A percentile compares a stretch with the other conserved stretches of the same genome.
phyloP scores from a whole-genome alignment of 495 filamentous ascomycete species.

The Aspergillus carlsbadensis region DNA sequence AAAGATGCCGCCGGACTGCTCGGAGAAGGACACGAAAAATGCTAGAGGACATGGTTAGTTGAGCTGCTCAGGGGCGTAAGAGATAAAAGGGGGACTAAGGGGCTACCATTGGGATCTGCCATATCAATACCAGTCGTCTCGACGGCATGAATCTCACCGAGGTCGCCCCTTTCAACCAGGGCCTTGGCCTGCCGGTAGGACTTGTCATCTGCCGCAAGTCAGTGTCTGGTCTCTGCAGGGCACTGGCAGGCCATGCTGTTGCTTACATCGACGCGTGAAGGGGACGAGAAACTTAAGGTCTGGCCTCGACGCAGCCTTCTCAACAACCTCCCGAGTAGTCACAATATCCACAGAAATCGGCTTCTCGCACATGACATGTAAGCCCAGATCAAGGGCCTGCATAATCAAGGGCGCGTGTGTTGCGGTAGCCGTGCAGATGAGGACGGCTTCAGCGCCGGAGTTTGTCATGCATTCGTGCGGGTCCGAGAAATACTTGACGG shows the following conservation, averaged over 20 bases:
- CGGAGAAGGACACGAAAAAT: slow-evolving; percentile 6
- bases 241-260: no score
- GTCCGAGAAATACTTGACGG: neutral
- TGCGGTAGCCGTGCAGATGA: slow-evolving; percentile 5
- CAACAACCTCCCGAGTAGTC: slow-evolving; percentile 45
- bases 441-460: slow-evolving; percentile 4
- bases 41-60: no score
- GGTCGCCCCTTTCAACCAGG: neutral
- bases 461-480: slow-evolving; percentile 5
- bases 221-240: neutral
- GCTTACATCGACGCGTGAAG: slow-evolving; percentile 5
- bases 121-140: slow-evolving; percentile 3
- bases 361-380: slow-evolving; percentile 24
- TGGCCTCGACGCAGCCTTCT: slow-evolving; percentile 64
- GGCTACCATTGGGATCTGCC: neutral
- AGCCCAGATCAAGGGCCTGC: neutral
- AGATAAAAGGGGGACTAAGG: no score
- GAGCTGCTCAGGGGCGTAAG: no score
- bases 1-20: slow-evolving; percentile 6
- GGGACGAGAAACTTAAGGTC: slow-evolving; percentile 46
- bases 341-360: slow-evolving; percentile 25
- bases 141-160: slow-evolving; percentile 6
- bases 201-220: neutral
- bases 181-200: slow-evolving; percentile 2
- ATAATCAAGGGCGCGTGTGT: slow-evolving; percentile 8